Conservation (phyloP, 768 basidiomycete genomes). For the Calocybe cyanea region DNA sequence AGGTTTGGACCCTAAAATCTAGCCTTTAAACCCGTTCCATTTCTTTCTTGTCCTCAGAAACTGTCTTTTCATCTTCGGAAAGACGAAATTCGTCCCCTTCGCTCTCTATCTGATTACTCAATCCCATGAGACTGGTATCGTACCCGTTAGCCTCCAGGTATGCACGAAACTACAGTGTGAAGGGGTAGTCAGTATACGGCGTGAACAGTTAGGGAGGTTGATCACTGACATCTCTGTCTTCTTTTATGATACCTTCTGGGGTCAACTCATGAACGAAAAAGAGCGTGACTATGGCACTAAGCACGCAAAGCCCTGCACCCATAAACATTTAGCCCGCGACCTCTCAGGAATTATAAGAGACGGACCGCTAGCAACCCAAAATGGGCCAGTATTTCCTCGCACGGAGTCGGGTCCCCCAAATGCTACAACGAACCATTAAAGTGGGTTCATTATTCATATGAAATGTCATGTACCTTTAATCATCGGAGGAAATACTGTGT, state of each 20-base stretch:
- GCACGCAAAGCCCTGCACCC: slow-evolving; percentile 55
- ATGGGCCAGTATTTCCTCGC: slow-evolving; percentile 75
- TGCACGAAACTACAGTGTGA: slow-evolving; percentile 13
- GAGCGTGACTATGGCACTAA: slow-evolving; percentile 71
- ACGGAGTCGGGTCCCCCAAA: slow-evolving; percentile 52
- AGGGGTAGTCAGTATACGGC: too few species aligned
- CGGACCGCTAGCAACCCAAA: slow-evolving; percentile 74
- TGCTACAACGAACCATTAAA: slow-evolving; percentile 27
- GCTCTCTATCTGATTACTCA: background rate
- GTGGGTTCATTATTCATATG: slow-evolving; percentile 3
- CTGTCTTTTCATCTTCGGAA: too few species aligned
- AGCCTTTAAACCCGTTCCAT: too few species aligned
- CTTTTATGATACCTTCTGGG: slow-evolving; percentile 73
- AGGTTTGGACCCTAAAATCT: too few species aligned
- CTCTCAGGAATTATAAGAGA: background rate
- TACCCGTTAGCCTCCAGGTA: slow-evolving; percentile 16
- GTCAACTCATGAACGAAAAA: slow-evolving; percentile 70
- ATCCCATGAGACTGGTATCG: slow-evolving; percentile 16
- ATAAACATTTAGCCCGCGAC: background rate
- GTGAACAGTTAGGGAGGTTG: background rate
- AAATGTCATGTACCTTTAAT: slow-evolving; percentile 41
- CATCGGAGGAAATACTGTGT: slow-evolving; percentile 60
- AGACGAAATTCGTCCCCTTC: too few species aligned
- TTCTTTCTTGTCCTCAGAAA: too few species aligned
- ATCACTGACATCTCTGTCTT: slow-evolving; percentile 53